A percentile compares a stretch with the other conserved stretches of the same genome.
These are phyloP conservation scores for Fusarium citri DNA, from an alignment of 2,329 filamentous ascomycete genomes.

Conservation along the genomic window DNA sequence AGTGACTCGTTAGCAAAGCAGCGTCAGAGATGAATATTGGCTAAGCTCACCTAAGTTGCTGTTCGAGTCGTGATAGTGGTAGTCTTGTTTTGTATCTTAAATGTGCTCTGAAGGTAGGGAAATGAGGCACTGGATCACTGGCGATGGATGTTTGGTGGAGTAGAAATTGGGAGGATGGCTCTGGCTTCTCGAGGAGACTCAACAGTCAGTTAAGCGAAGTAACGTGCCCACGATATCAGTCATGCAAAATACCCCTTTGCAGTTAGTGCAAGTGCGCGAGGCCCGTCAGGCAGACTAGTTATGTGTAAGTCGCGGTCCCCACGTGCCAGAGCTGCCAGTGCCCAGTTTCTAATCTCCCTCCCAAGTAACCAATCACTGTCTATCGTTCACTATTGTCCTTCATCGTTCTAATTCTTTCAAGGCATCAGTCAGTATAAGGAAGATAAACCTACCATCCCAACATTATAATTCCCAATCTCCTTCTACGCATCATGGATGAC, in stretches of 20 bases:
- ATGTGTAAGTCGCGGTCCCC: background rate
- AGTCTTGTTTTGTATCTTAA: background rate
- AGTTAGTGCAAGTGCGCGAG: background rate
- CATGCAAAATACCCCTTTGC: background rate
- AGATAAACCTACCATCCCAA: background rate
- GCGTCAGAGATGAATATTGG: background rate
- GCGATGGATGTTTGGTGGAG: background rate
- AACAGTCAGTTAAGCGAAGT: background rate
- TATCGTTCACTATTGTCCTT: accelerated
- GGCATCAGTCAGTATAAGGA: background rate
- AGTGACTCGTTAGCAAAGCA: background rate
- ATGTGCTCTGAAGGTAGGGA: too few relatives aligned
- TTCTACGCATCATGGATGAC: background rate
- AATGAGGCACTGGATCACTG: too few relatives aligned
- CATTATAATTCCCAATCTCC: background rate
- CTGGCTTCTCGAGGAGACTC: background rate
- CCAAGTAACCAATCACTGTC: background rate
- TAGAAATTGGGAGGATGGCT: accelerated
- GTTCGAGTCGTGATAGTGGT: background rate
- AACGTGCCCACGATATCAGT: background rate
- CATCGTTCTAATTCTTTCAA: background rate
- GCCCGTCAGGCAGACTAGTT: background rate
- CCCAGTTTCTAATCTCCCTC: background rate
- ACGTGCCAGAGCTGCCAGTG: background rate
- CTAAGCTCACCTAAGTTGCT: background rate